Conservation (phyloP, 495 filamentous ascomycete species). For the Aspergillus ostianus region DNA sequence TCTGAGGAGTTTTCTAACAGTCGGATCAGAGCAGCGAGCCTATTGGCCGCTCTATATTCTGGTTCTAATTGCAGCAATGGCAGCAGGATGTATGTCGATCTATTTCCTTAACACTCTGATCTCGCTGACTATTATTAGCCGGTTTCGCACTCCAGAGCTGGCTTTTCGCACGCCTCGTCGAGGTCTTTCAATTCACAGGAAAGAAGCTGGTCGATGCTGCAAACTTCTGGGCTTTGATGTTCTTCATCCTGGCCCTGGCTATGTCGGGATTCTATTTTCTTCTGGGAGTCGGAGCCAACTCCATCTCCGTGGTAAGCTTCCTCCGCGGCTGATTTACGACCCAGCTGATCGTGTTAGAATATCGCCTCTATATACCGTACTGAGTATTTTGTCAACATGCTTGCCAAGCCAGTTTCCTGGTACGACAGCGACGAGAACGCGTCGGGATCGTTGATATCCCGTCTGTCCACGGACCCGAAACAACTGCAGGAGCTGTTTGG, state of each 20-base stretch:
- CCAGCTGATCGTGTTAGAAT: conserved; percentile 30
- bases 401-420: conserved; percentile 55
- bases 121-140: conserved; percentile 38
- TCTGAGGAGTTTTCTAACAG: not conserved
- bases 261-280: conserved; percentile 51
- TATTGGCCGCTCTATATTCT: not conserved
- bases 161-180: conserved; percentile 32
- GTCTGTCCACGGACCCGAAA: conserved; percentile 56
- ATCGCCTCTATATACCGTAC: conserved; percentile 52
- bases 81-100: conserved; percentile 46
- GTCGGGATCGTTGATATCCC: conserved; percentile 47
- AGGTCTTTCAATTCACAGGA: conserved; percentile 36
- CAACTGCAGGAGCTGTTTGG: conserved; percentile 63
- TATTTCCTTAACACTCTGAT: not conserved
- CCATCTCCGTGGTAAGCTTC: conserved; percentile 32
- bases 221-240: conserved; percentile 68
- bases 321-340: not conserved
- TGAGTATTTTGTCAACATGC: conserved; percentile 59
- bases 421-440: conserved; percentile 53
- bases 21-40: not conserved
- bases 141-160: conserved; percentile 36
- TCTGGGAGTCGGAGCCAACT: conserved; percentile 52
- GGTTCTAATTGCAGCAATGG: conserved; percentile 40
- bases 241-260: conserved; percentile 55
- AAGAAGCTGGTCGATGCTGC: conserved; percentile 29